Evolutionary conservation across 78 protist genomes (phyloP).

Genomic region (Cavenderia fasciculata): DNA sequence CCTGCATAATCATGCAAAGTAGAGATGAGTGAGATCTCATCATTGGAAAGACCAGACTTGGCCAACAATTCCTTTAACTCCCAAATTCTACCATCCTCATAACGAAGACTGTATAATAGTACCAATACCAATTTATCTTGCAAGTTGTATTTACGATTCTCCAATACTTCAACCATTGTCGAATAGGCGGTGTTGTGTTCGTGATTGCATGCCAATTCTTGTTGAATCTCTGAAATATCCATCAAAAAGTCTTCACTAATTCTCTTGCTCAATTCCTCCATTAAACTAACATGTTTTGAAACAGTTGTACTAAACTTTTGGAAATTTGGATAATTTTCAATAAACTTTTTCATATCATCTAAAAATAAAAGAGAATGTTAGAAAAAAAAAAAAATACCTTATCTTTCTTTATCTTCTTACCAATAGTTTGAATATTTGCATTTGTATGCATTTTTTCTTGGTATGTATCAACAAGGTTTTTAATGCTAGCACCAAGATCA

Average conservation of each 20-base stretch:
- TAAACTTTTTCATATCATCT: constrained; percentile 94
- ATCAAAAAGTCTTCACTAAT: constrained; percentile 62
- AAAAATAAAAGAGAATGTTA: background rate
- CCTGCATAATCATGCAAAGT: constrained; percentile 87
- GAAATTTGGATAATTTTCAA: constrained; percentile 95
- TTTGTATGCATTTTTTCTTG: constrained; percentile 63
- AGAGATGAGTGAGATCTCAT: constrained; percentile 14
- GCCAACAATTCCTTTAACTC: constrained; percentile 20
- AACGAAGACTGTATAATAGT: constrained; percentile 90
- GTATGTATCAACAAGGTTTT: constrained; percentile 88
- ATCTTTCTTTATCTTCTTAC: background rate
- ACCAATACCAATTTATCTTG: constrained; percentile 85
- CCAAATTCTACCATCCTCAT: constrained; percentile 73
- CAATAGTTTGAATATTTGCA: constrained; percentile 84
- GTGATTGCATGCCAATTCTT: constrained; percentile 88
- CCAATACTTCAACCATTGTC: background rate
- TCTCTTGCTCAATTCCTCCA: constrained; percentile 50
- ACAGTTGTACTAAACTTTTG: constrained; percentile 84
- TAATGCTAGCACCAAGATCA: constrained; percentile 92
- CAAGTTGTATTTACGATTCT: background rate
- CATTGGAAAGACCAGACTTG: constrained; percentile 4
- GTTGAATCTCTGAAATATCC: constrained; percentile 91
- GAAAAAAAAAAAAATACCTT: constrained; percentile 3
- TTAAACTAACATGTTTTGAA: constrained; percentile 90
- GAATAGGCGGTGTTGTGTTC: constrained; percentile 22